Evolutionary conservation across 345 rosid species (phyloP).

Genomic region (Crucihimalaya himalaica): DNA sequence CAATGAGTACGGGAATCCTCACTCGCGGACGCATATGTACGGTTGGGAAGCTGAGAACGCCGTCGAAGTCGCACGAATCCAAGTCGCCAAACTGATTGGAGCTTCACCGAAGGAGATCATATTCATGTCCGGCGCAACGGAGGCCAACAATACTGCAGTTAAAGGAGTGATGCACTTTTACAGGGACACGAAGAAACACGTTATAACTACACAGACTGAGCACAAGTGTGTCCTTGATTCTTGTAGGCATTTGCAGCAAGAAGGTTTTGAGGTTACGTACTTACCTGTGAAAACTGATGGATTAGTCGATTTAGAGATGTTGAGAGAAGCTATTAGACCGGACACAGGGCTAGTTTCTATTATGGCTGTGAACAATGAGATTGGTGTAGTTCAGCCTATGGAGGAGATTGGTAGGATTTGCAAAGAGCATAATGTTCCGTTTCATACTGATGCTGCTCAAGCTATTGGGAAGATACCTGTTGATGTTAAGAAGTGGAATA

Average conservation of each 20-base stretch:
- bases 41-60: conserved; percentile 98
- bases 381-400: conserved; percentile 92
- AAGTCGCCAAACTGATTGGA: conserved; percentile 70
- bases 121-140: conserved; percentile 96
- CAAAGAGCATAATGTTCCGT: conserved; percentile 74
- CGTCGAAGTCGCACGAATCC: conserved; percentile 75
- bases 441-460: conserved; percentile 94
- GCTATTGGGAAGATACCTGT: conserved; percentile 93
- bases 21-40: conserved; percentile 92
- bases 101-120: conserved; percentile 90
- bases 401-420: conserved; percentile 88
- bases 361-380: conserved; percentile 97
- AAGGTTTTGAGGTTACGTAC: conserved; percentile 90
- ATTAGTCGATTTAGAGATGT: conserved; percentile 65
- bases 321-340: conserved; percentile 62
- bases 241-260: conserved; percentile 93
- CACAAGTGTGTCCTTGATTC: conserved; percentile 96
- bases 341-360: conserved; percentile 88
- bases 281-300: conserved; percentile 77
- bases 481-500: conserved; percentile 89
- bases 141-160: conserved; percentile 78
- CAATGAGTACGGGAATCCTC: conserved; percentile 83
- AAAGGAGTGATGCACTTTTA: conserved; percentile 97
- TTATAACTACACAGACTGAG: conserved; percentile 93
- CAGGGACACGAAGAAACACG: conserved; percentile 84